Evolutionary conservation across 1,284 basidiomycete species (phyloP), one percentile per base, ranked within the genome.

Genomic region (Fistulinella cinereoalba): DNA sequence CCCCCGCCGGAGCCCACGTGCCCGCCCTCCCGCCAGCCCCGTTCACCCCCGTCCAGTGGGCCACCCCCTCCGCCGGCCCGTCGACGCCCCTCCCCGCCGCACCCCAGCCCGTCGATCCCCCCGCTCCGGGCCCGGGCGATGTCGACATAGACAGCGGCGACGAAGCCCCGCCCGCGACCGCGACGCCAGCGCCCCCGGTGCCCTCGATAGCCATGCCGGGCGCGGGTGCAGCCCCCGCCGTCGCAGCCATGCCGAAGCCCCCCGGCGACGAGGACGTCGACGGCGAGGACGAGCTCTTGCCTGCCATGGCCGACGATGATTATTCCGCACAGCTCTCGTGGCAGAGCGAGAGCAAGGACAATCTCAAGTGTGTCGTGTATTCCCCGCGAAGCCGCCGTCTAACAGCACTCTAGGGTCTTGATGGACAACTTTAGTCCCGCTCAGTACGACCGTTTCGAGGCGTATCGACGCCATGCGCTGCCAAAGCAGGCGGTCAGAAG

Each of bases 391-490:
- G 10, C 7, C 31, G 11, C 15, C 16, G 15, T 25, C 46, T 61
- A 21, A 64, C 33, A 1, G 11, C 18, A 32, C 22, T n/a, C 13
- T 25, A 90, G 89, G 60, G 83, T 93, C 36, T 71, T 94, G 46
- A 89, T 94, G 78, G 87, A 92, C 64, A 88, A 90, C 55, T 88
- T 95, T 60, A 85, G 83, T 51, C 76, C 83, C 2, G 83, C 79
- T 13, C 92, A 96, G 62, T 89, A 92, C 58, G 90, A 93, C 45
- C 78, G 92, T 0, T 94, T 93, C 58, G 90, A 93, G 60, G 88
- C 88, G 0, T 95, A 92, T 58, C 74, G 92, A 46, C 74, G 91
- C 39, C 86, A 90, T 51, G 88, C 88, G 4, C 68, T 95, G 22
- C 85, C 88, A 4, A 94, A 93, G 63, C 82, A 85, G 52, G 84